Evolutionary conservation across 2,329 filamentous ascomycete genomes (phyloP), one percentile per base, ranked within the genome.

Genomic region (Pyrenophora graminea): DNA sequence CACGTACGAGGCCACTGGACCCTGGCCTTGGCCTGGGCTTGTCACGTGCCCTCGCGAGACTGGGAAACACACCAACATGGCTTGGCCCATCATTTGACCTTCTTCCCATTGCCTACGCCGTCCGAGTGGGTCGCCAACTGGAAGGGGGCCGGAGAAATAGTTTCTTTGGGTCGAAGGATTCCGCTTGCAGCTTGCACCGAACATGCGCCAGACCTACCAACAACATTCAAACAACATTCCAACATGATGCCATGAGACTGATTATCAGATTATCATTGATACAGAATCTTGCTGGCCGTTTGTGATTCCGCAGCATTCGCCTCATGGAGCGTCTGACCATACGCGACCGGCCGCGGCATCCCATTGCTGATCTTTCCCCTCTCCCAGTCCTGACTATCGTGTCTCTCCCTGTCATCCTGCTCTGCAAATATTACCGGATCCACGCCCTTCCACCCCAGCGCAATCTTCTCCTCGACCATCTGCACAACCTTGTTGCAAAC

Each of bases 401-500:
- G 19, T 33, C 42, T 40, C 15, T 44, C 23, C 17, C 34, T 19
- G 2, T 10, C 39, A 7, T 36, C 23, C 9, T 39, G 17, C 6
- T 31, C 31, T 15, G 25, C 45, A 3, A 23, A 43, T 19, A 15
- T 17, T 6, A 48, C 32, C 12, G 38, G 10, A 19, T 42, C 45
- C 10, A 18, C 34, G 12, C 45, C 45, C 3, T 15, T 25, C 45
- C 45, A 48, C 8, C 45, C 45, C 15, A 13, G 21, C 30, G 45
- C 47, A 41, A 56, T 62, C 45, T 56, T 46, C 57, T 66, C 65
- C 37, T 59, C 59, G 8, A 70, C 65, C 45, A 66, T 70, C 39
- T 71, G 68, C 3, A 72, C 59, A 3, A 73, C 59, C 43, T 71
- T 72, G 34, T 58, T 49, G 45, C 67, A 70, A 5, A 72, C 69